These are phyloP conservation scores for Ophiostoma pallidulum DNA, from an alignment of 2,329 filamentous ascomycete genomes.

Conservation along the genomic window DNA sequence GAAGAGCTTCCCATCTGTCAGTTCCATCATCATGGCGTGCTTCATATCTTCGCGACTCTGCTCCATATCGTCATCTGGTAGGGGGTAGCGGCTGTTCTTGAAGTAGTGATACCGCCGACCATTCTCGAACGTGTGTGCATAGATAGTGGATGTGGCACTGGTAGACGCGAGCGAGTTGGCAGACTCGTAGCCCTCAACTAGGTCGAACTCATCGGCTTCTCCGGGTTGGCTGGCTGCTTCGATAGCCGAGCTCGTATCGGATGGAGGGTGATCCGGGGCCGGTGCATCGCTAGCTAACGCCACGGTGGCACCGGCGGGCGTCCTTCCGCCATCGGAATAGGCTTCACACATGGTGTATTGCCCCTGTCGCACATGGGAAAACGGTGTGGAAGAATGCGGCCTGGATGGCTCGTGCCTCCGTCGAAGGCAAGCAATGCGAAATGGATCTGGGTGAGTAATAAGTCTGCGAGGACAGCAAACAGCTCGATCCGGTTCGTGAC, in stretches of 20 bases:
- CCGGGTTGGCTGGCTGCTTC: conserved; percentile 15
- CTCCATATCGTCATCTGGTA: conserved; percentile 35
- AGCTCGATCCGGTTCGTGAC: too few relatives aligned
- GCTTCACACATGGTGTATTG: background rate
- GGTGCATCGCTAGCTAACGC: too few relatives aligned
- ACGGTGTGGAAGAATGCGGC: too few relatives aligned
- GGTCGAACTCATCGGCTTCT: conserved; percentile 18
- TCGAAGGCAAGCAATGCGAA: too few relatives aligned
- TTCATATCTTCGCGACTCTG: conserved; percentile 36
- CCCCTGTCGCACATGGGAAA: background rate
- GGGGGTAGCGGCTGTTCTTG: conserved; percentile 22
- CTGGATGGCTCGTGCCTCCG: too few relatives aligned
- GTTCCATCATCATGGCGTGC: conserved; percentile 38
- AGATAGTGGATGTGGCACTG: conserved; percentile 19
- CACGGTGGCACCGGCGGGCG: background rate
- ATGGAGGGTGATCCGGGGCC: background rate
- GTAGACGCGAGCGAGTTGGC: conserved; percentile 17
- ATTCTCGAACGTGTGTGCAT: conserved; percentile 21
- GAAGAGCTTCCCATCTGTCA: conserved; percentile 34
- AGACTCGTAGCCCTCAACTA: conserved; percentile 17
- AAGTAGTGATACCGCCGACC: conserved; percentile 22
- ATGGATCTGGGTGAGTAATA: too few relatives aligned
- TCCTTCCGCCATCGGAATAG: background rate
- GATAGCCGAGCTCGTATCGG: conserved; percentile 9
- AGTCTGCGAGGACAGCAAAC: too few relatives aligned